Base-by-base conservation (phyloP, 2,329 filamentous ascomycete species). In the Colletotrichum sp. region DNA sequence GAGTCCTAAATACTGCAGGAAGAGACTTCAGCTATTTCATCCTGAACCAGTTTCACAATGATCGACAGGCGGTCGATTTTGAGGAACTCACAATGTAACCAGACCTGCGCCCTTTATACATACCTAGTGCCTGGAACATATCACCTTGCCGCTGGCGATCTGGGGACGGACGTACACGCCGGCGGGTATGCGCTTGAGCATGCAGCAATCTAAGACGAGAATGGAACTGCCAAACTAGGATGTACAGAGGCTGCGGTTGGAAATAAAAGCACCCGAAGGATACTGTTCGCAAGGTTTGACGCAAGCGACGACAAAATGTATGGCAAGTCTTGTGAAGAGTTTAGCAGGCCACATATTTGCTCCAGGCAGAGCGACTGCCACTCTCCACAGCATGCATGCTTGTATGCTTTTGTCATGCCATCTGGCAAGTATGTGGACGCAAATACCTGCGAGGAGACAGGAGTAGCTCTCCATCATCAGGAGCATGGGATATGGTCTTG, bases 41-140 rank as follows among this genome's bases (percentile, higher is more conserved):
- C 34, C 0, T 3, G 34, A 1, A 16, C 13, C 34, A 36, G 15
- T 36, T 36, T 8, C 34, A 36, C 10, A 36, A 7, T 36, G 34
- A 1, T 15, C 15, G 7, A 36, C 34, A 16, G 0, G 0, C 2
- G 34, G 0, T 0, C 0, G 0, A 36, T 38, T 18, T 9, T 43
- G 38, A n/a, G 18, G 16, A 10, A 43, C 0, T 4, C 38, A n/a
- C 18, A n/a, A 1, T 10, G 0, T 43, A n/a, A 0, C 2, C 18
- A 10, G 0, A 43, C 18, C 38, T 43, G 38, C 2, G 38, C 18
- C 8, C 38, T 43, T 43, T 43, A 10, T 43, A n/a, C 18, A n/a
- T 0, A 28, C 26, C 26, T 28, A n/a, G 38, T 18, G 36, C 16
- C 0, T 43, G 16, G 16, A n/a, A 43, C 38, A 43, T 6, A 43